These are phyloP conservation scores for Echria macrotheca DNA, from an alignment of 495 filamentous ascomycete species.

Conservation along the genomic window DNA sequence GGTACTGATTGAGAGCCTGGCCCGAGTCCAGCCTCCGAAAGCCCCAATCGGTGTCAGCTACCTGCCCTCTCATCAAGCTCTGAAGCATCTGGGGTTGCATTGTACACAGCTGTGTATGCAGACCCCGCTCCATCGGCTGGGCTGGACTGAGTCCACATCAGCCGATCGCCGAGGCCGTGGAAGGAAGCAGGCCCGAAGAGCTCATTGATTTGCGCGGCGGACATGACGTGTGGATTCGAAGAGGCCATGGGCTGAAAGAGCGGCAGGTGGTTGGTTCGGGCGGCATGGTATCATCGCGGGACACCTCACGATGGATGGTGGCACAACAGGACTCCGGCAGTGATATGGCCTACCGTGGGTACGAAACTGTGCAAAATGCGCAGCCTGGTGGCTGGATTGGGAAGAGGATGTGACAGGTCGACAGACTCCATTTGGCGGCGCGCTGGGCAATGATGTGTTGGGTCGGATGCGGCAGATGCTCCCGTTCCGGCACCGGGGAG, in stretches of 20 bases:
- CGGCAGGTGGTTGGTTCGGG: conserved; percentile 1
- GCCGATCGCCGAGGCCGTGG: not conserved
- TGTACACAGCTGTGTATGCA: not conserved
- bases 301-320: not conserved
- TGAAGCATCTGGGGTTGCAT: not conserved
- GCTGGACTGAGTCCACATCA: conserved; percentile 2
- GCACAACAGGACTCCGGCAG: not conserved
- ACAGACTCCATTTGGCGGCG: no score
- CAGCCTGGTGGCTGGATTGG: not conserved
- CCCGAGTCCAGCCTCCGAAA: no score
- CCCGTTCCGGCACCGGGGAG: not conserved
- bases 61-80: not conserved
- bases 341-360: not conserved
- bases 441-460: not conserved
- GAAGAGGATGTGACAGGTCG: not conserved
- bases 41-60: no score
- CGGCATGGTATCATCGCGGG: not conserved
- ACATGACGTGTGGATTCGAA: not conserved
- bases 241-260: conserved; percentile 2
- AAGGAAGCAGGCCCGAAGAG: not conserved
- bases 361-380: not conserved
- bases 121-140: conserved; percentile 3
- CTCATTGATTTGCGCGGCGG: not conserved
- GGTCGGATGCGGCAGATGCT: conserved; percentile 1
- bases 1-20: no score